A percentile compares a stretch with the other conserved stretches of the same genome.
These are phyloP conservation scores for Leccinum rimulosum DNA, from an alignment of 768 basidiomycete species.

Conservation along the genomic window DNA sequence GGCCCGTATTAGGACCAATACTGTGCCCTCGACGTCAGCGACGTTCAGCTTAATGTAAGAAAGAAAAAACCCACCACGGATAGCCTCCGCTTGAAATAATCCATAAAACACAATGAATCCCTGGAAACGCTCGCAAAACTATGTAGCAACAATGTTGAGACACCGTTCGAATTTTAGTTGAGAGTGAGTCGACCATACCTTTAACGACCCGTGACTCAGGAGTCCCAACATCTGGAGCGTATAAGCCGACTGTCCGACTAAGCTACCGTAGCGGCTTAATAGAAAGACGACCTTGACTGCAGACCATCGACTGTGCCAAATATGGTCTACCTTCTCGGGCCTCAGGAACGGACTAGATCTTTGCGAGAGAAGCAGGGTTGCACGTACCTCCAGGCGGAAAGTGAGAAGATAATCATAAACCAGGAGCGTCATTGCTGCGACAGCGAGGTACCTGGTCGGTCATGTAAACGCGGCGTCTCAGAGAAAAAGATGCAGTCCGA, in stretches of 20 bases:
- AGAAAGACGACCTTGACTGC: slow-evolving; percentile 12
- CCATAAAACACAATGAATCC: neutral
- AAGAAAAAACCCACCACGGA: slow-evolving; percentile 8
- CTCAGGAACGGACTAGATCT: neutral
- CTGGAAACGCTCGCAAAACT: slow-evolving; percentile 10
- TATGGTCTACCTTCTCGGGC: neutral
- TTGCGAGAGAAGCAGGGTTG: too few species aligned
- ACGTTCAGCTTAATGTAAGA: neutral
- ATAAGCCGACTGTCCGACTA: slow-evolving; percentile 8
- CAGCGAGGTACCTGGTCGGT: neutral
- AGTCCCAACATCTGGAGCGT: slow-evolving; percentile 11
- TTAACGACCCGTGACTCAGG: slow-evolving; percentile 1
- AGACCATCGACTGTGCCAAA: slow-evolving; percentile 5
- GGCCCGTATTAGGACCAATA: slow-evolving; percentile 13
- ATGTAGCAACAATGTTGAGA: neutral
- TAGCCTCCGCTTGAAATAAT: slow-evolving; percentile 2
- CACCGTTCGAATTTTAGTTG: fast-evolving
- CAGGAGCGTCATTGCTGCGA: slow-evolving; percentile 4
- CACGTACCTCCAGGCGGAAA: slow-evolving; percentile 11
- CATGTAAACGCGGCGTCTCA: neutral
- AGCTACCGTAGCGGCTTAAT: slow-evolving; percentile 14
- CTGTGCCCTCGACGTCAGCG: neutral
- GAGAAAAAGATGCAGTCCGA: neutral
- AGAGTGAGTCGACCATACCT: neutral
- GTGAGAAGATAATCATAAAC: slow-evolving; percentile 14